These are phyloP conservation scores for Aspergillus kassunensis DNA, from an alignment of 495 filamentous ascomycete species.

Conservation along the genomic window DNA sequence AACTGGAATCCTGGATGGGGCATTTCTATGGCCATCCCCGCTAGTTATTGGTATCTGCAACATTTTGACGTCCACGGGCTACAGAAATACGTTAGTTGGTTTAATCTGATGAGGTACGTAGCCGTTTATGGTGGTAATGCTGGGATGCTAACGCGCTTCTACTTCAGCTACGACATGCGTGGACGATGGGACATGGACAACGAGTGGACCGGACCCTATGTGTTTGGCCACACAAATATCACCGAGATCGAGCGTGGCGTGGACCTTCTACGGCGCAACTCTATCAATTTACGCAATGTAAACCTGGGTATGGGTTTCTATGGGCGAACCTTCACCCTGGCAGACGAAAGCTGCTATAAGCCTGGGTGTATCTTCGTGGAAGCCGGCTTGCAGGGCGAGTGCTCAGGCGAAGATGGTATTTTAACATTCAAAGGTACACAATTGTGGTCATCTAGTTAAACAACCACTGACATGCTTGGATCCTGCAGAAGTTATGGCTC, in stretches of 20 bases:
- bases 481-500: constrained; percentile 15
- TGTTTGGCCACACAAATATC: no score
- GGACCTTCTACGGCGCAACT: no score
- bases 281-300: constrained; percentile 17
- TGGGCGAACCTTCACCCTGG: constrained; percentile 35
- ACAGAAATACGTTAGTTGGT: no score
- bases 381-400: background rate
- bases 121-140: background rate
- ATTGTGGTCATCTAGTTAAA: background rate
- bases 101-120: no score
- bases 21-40: constrained; percentile 39
- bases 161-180: no score
- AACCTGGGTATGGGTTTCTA: constrained; percentile 45
- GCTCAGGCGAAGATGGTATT: background rate
- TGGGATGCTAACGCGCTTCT: background rate
- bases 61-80: constrained; percentile 41
- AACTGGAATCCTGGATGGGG: constrained; percentile 31
- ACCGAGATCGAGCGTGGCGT: no score
- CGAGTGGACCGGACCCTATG: no score
- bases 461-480: constrained; percentile 25
- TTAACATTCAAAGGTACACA: background rate
- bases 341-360: constrained; percentile 29
- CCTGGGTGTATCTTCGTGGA: constrained; percentile 17
- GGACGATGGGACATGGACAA: no score
- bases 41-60: constrained; percentile 42